Percentiles rank a stretch among this genome's conserved stretches.
Conservation (phyloP, 768 basidiomycete species). For the Rhodocollybia butyracea region DNA sequence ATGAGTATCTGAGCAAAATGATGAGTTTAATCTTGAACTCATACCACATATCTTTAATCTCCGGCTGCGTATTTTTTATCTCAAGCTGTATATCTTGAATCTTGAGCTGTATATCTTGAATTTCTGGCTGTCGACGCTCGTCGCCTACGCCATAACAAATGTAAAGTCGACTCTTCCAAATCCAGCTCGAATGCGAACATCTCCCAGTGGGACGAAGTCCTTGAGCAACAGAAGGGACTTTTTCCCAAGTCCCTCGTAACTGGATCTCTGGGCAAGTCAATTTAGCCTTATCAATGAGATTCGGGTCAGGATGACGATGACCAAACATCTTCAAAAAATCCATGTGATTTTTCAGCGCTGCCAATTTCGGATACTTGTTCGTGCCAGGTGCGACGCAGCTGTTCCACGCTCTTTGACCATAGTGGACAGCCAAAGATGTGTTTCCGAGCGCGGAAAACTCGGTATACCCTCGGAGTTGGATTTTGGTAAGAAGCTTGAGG, state of each 20-base stretch:
- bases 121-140: too few relatives aligned
- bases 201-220: background rate
- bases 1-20: background rate
- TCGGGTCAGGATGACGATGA: slow-evolving; percentile 6
- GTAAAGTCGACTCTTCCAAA: background rate
- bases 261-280: slow-evolving; percentile 10
- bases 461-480: background rate
- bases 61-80: too few relatives aligned
- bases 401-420: background rate
- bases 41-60: background rate
- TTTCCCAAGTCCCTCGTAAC: slow-evolving; percentile 21
- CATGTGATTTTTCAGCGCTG: background rate
- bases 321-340: background rate
- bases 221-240: slow-evolving; percentile 11
- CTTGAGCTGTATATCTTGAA: too few relatives aligned
- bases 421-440: background rate
- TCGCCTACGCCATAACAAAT: background rate
- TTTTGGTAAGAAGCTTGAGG: background rate
- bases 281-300: slow-evolving; percentile 2
- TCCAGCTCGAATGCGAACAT: background rate
- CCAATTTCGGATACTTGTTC: background rate
- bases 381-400: too few relatives aligned
- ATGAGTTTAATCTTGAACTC: background rate
- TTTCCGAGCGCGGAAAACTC: background rate
- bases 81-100: too few relatives aligned